Evolutionary conservation across 2,329 filamentous ascomycete species (phyloP).

Genomic region (Phialophora verrucosa): DNA sequence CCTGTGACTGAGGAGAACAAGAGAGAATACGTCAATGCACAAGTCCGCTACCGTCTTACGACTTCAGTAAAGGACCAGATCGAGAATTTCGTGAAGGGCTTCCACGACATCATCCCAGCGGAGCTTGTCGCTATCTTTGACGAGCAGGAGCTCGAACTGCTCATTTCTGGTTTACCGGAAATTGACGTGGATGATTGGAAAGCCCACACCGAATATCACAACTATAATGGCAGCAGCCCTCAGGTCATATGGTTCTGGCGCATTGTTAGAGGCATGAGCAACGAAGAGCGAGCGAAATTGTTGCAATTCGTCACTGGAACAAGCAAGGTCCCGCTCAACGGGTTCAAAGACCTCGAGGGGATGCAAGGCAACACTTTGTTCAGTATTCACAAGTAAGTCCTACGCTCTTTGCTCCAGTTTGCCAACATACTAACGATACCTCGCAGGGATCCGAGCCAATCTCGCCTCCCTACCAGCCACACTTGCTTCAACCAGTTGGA

Average conservation of each 20-base stretch:
- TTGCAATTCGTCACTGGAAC: constrained; percentile 98
- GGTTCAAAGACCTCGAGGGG: constrained; percentile 97
- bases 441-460: constrained; percentile 61
- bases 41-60: constrained; percentile 91
- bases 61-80: constrained; percentile 94
- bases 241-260: constrained; percentile 99
- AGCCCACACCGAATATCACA: constrained; percentile 98
- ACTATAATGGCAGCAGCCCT: constrained; percentile 90
- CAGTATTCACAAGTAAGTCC: constrained; percentile 80
- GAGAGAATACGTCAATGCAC: constrained; percentile 91
- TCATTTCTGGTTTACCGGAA: constrained; percentile 95
- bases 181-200: constrained; percentile 99
- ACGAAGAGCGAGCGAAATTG: constrained; percentile 96
- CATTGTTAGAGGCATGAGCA: constrained; percentile 94
- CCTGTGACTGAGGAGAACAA: constrained; percentile 98
- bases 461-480: constrained; percentile 92
- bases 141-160: constrained; percentile 92
- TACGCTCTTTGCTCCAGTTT: background rate
- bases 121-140: constrained; percentile 97
- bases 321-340: constrained; percentile 96
- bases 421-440: constrained; percentile 15
- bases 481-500: constrained; percentile 99
- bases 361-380: constrained; percentile 99
- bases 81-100: constrained; percentile 88
- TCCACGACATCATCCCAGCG: constrained; percentile 96